Evolutionary conservation across 441 rosid species (phyloP).

Genomic region (Lepidium campestre): DNA sequence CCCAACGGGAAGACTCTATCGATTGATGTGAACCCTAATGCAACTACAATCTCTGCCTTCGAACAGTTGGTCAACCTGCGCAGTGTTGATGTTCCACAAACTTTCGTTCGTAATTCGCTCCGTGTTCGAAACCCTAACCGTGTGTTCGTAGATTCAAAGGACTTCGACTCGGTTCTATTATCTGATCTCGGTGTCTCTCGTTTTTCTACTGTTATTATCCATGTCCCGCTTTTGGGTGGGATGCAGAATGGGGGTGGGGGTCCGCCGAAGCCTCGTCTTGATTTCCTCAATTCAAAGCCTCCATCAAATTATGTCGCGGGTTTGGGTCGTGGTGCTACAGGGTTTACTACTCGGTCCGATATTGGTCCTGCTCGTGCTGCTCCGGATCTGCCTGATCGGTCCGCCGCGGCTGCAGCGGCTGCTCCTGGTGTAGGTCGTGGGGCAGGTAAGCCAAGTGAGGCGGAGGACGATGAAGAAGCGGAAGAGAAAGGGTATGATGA

Average conservation of each 20-base stretch:
- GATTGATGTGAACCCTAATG: conserved; percentile 42
- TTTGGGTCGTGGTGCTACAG: conserved; percentile 92
- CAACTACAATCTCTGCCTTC: conserved; percentile 52
- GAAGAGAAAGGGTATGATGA: conserved; percentile 92
- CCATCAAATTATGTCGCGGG: conserved; percentile 90
- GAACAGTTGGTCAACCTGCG: conserved; percentile 38
- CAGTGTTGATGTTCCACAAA: conserved; percentile 33
- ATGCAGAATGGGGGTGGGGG: conserved; percentile 29
- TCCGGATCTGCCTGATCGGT: conserved; percentile 77
- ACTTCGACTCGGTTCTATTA: conserved; percentile 33
- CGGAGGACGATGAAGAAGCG: conserved; percentile 77
- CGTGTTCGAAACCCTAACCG: conserved; percentile 20
- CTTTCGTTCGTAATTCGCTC: conserved; percentile 36
- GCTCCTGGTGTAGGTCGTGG: conserved; percentile 56
- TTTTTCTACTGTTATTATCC: conserved; percentile 55
- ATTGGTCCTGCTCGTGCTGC: conserved; percentile 96
- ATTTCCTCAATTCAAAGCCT: conserved; percentile 82
- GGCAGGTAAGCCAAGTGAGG: conserved; percentile 60
- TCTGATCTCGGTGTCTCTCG: conserved; percentile 43
- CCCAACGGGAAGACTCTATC: conserved; percentile 47
- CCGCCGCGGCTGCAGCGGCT: conserved; percentile 39
- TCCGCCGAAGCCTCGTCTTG: conserved; percentile 65
- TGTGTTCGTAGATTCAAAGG: background rate
- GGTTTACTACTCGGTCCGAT: conserved; percentile 90
- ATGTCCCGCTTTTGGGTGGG: conserved; percentile 70